Conservation (phyloP, 2,329 filamentous ascomycete genomes). For the Hymenoscyphus scutula region DNA sequence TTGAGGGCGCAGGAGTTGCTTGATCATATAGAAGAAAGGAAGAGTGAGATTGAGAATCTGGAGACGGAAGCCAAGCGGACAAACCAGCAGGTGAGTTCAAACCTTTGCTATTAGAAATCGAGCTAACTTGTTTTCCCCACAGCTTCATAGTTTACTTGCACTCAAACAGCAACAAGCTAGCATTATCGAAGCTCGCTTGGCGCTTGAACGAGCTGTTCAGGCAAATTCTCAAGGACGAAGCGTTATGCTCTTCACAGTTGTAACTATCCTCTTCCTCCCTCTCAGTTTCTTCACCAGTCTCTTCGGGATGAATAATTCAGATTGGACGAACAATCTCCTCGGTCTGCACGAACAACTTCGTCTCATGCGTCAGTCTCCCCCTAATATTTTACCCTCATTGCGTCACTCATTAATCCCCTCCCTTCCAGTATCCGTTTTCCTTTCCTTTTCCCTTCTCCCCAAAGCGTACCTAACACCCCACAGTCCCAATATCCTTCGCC, state of each 20-base stretch:
- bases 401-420: conserved; percentile 16
- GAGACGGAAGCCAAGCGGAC: conserved; percentile 19
- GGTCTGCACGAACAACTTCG: conserved; percentile 16
- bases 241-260: conserved; percentile 47
- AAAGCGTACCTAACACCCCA: neutral
- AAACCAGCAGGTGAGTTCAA: conserved; percentile 8
- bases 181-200: conserved; percentile 44
- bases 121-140: neutral
- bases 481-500: neutral
- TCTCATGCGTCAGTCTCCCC: conserved; percentile 16
- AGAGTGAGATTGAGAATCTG: conserved; percentile 24
- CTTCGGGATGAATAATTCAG: conserved; percentile 41
- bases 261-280: conserved; percentile 46
- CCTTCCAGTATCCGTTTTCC: conserved; percentile 16
- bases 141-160: conserved; percentile 37
- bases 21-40: conserved; percentile 27
- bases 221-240: conserved; percentile 43
- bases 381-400: neutral
- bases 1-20: conserved; percentile 20
- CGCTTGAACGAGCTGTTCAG: conserved; percentile 41
- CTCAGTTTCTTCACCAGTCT: conserved; percentile 41
- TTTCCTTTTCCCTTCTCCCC: neutral
- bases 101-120: neutral
- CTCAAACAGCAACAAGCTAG: conserved; percentile 48
- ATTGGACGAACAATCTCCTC: conserved; percentile 12